Percentiles rank a stretch among this genome's conserved stretches.
Conservation (phyloP, 257 asterid species). For the Nicotiana sylvestris region DNA sequence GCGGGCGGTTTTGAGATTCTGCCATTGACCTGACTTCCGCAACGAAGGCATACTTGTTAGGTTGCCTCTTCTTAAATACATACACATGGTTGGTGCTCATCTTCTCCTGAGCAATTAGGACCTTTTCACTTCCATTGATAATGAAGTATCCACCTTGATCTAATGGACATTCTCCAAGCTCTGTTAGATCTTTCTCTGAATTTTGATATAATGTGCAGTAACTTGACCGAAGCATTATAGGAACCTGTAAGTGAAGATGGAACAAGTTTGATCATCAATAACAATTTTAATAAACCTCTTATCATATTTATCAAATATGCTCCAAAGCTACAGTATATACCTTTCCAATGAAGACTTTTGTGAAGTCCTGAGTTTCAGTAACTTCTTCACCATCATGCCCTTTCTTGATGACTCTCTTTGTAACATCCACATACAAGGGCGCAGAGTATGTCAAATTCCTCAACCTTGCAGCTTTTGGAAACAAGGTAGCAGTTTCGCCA, state of each 20-base stretch:
- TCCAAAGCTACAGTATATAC: conserved; percentile 27
- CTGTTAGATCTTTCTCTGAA: conserved; percentile 97
- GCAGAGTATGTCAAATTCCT: conserved; percentile 97
- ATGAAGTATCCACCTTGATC: conserved; percentile 99
- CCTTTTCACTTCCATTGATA: conserved; percentile 97
- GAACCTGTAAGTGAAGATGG: conserved; percentile 50
- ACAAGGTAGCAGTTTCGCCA: conserved; percentile 97
- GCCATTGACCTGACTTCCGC: conserved; percentile 98
- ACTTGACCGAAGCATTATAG: conserved; percentile 95
- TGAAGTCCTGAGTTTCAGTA: conserved; percentile 94
- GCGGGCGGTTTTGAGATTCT: conserved; percentile 91
- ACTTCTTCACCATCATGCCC: conserved; percentile 99
- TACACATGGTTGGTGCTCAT: conserved; percentile 99
- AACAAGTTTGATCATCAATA: background rate
- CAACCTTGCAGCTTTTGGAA: conserved; percentile 98
- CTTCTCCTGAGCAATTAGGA: conserved; percentile 97
- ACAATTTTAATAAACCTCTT: background rate
- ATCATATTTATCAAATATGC: background rate
- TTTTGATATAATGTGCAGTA: conserved; percentile 88
- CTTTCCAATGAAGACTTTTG: conserved; percentile 96
- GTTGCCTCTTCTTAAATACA: conserved; percentile 95
- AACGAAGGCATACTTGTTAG: conserved; percentile 94
- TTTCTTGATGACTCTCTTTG: conserved; percentile 82
- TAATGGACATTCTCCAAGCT: conserved; percentile 96
- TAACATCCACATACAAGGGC: conserved; percentile 89